phyloP scores from a whole-genome alignment of 805 yeast genomes.

The Starmerella bombicola region DNA sequence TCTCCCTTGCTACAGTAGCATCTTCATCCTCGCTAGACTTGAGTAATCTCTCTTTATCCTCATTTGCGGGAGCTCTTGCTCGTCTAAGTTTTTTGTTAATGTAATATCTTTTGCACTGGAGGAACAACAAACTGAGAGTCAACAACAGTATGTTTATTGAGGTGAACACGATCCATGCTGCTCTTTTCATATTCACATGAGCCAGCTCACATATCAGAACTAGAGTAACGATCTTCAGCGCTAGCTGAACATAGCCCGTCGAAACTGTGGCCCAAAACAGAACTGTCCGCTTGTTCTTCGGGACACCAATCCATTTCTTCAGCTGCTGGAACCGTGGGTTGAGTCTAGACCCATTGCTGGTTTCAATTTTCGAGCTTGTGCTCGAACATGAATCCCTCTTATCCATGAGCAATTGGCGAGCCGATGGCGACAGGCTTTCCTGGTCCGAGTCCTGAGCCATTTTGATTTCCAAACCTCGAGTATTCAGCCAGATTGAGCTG shows the following conservation, averaged over 20 bases:
- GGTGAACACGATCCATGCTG: slow-evolving; percentile 16
- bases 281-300: slow-evolving; percentile 8
- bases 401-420: slow-evolving; percentile 1
- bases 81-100: not conserved
- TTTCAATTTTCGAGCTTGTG: not conserved
- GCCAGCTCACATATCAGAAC: slow-evolving; percentile 12
- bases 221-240: slow-evolving; percentile 13
- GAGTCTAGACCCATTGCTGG: not conserved
- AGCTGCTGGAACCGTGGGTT: slow-evolving; percentile 13
- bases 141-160: slow-evolving; percentile 14
- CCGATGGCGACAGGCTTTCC: slow-evolving; percentile 5
- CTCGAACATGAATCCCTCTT: slow-evolving; percentile 3
- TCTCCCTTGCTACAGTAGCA: not conserved
- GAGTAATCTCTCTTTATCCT: slow-evolving; percentile 3
- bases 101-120: not conserved
- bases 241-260: slow-evolving; percentile 14
- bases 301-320: slow-evolving; percentile 4
- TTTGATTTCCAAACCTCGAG: too few species aligned
- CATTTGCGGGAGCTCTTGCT: not conserved
- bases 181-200: slow-evolving; percentile 4
- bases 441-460: slow-evolving; percentile 1
- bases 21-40: slow-evolving; percentile 1
- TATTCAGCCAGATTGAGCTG: too few species aligned
- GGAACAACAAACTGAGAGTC: slow-evolving; percentile 2
- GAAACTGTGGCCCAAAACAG: slow-evolving; percentile 12